Evolutionary conservation across 2,329 filamentous ascomycete genomes (phyloP).

Genomic region (Penicillium sp.): DNA sequence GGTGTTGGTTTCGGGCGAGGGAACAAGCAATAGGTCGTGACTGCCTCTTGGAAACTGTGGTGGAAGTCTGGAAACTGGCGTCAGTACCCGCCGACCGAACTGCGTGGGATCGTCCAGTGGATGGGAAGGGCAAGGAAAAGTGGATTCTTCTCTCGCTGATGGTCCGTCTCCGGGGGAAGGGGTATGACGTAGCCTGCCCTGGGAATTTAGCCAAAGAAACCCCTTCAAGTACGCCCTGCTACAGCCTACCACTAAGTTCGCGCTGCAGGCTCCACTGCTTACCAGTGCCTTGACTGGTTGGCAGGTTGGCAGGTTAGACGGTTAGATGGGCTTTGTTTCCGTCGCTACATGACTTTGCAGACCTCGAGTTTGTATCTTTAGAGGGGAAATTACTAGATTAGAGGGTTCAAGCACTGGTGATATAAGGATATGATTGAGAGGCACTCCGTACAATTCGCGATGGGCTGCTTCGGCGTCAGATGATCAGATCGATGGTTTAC

Average conservation of each 20-base stretch:
- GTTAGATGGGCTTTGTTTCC: too few relatives aligned
- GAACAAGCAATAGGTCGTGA: slow-evolving; percentile 9
- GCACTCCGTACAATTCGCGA: too few relatives aligned
- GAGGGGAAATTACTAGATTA: too few relatives aligned
- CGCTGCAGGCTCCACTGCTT: too few relatives aligned
- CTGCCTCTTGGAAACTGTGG: neutral
- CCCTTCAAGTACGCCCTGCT: neutral
- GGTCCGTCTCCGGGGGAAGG: slow-evolving; percentile 28
- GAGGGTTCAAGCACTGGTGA: too few relatives aligned
- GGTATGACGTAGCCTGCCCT: slow-evolving; percentile 36
- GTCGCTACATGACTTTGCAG: too few relatives aligned
- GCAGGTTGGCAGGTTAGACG: too few relatives aligned
- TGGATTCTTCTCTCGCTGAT: slow-evolving; percentile 21
- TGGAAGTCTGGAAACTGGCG: slow-evolving; percentile 18
- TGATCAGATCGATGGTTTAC: neutral
- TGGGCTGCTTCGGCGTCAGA: neutral
- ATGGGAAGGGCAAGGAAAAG: slow-evolving; percentile 21
- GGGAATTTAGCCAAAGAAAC: slow-evolving; percentile 10
- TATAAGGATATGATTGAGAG: too few relatives aligned
- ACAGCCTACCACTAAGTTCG: neutral
- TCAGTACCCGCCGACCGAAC: slow-evolving; percentile 26
- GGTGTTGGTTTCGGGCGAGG: slow-evolving; percentile 9
- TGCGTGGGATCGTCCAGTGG: slow-evolving; percentile 24
- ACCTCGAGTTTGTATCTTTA: too few relatives aligned
- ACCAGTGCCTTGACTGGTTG: too few relatives aligned